Conservation (phyloP, 495 filamentous ascomycete species). For the Trichoderma parareesei region DNA sequence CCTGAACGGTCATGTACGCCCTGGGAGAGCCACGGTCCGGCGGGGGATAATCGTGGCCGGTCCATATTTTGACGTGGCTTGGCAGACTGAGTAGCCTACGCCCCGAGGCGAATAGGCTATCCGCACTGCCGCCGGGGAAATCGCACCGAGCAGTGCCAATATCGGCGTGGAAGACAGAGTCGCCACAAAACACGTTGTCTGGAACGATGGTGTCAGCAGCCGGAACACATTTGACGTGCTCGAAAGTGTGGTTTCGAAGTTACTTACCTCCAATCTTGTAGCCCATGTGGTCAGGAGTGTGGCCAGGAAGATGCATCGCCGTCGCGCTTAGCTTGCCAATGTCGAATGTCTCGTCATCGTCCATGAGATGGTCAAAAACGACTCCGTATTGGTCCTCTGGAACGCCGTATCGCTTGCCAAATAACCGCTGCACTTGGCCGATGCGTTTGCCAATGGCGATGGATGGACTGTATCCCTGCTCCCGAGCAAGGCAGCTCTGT, state of each 20-base stretch:
- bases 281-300: conserved; percentile 55
- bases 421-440: conserved; percentile 38
- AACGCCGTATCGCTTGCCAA: conserved; percentile 42
- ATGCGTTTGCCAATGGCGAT: conserved; percentile 52
- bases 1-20: conserved; percentile 40
- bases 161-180: conserved; percentile 52
- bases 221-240: not conserved
- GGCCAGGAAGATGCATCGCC: conserved; percentile 50
- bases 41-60: conserved; percentile 45
- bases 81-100: conserved; percentile 40
- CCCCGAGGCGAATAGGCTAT: conserved; percentile 36
- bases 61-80: conserved; percentile 38
- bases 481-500: conserved; percentile 30
- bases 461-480: conserved; percentile 22
- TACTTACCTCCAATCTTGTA: conserved; percentile 44
- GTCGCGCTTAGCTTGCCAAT: conserved; percentile 40
- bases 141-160: conserved; percentile 53
- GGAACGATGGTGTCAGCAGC: not conserved
- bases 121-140: conserved; percentile 49
- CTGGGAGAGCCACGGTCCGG: conserved; percentile 21
- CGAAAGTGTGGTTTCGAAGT: too few species aligned
- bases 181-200: conserved; percentile 54
- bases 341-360: conserved; percentile 44
- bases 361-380: conserved; percentile 45
- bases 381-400: conserved; percentile 26